These are phyloP conservation scores for Ophiostoma piceae DNA, from an alignment of 2,329 filamentous ascomycete genomes.

Conservation along the genomic window DNA sequence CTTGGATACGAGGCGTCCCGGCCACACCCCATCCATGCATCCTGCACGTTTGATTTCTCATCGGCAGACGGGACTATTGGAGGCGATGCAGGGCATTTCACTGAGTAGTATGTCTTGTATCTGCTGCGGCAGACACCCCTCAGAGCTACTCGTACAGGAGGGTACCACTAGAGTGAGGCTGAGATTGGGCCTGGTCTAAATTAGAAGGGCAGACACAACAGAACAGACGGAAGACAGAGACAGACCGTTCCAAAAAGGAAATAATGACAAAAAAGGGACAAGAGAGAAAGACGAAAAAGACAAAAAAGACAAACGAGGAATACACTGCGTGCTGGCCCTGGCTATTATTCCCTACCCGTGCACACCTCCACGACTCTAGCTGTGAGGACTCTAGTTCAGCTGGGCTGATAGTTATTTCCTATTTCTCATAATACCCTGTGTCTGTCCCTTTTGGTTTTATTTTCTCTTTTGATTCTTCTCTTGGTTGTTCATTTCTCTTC, in stretches of 20 bases:
- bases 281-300: background rate
- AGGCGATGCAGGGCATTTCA: background rate
- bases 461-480: background rate
- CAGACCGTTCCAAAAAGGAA: background rate
- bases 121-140: too few relatives aligned
- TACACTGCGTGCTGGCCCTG: background rate
- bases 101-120: background rate
- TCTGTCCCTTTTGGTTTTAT: background rate
- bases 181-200: background rate
- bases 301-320: background rate
- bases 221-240: background rate
- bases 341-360: background rate
- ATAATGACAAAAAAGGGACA: background rate
- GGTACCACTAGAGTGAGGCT: constrained; percentile 3
- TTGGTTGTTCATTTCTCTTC: background rate
- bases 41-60: background rate
- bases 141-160: background rate
- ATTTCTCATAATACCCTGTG: background rate
- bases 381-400: background rate
- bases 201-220: background rate
- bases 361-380: background rate
- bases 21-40: background rate
- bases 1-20: constrained; percentile 5
- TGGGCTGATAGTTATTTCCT: background rate
- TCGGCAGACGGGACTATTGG: background rate